A percentile compares a stretch with the other conserved stretches of the same genome.
Evolutionary conservation across 305 asterid species (phyloP).

Genomic region (Fraxinus nigra): DNA sequence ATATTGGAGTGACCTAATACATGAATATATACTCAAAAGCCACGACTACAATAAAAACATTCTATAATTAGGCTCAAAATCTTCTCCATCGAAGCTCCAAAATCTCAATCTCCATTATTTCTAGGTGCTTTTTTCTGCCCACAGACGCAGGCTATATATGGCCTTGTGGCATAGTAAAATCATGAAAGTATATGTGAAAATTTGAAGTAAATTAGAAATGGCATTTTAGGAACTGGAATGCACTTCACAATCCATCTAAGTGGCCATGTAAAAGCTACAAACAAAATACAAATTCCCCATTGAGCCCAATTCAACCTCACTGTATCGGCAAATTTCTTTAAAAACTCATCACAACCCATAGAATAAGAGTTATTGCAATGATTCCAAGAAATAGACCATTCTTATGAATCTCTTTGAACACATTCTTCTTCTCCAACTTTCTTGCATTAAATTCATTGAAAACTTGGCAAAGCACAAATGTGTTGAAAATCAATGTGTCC

Average conservation of each 20-base stretch:
- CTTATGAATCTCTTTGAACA: conserved; percentile 35
- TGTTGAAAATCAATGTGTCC: conserved; percentile 39
- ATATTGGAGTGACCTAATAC: not conserved
- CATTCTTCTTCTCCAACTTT: conserved; percentile 47
- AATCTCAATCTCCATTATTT: not conserved
- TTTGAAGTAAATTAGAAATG: no score
- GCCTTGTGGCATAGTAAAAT: not conserved
- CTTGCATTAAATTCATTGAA: conserved; percentile 50
- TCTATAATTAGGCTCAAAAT: not conserved
- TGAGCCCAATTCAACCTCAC: conserved; percentile 33
- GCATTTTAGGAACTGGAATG: no score
- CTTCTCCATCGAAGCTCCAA: not conserved
- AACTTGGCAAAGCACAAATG: conserved; percentile 47
- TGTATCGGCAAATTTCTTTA: conserved; percentile 42
- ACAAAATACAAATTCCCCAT: no score
- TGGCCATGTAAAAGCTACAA: no score
- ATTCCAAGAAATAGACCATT: conserved; percentile 42
- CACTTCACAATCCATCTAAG: no score
- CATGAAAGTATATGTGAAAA: no score
- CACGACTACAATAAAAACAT: not conserved
- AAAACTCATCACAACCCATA: conserved; percentile 46
- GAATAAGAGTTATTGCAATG: conserved; percentile 31
- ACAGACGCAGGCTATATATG: not conserved
- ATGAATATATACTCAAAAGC: not conserved
- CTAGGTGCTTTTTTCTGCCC: not conserved